These are phyloP conservation scores for Aspergillus vadensis DNA, from an alignment of 2,329 filamentous ascomycete species.

Conservation along the genomic window DNA sequence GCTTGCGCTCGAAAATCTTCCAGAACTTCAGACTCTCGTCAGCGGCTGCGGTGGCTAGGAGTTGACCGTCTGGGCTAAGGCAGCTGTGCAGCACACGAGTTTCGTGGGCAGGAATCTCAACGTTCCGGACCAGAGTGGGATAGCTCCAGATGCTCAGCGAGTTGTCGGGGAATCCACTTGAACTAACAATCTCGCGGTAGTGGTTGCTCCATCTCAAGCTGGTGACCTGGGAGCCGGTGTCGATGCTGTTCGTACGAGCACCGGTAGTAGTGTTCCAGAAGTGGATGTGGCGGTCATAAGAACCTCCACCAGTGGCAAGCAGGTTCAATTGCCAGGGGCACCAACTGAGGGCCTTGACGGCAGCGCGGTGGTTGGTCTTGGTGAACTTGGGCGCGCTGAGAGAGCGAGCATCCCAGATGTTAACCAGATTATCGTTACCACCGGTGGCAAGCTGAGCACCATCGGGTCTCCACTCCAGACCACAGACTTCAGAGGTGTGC, in stretches of 20 bases:
- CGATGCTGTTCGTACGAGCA: constrained; percentile 97
- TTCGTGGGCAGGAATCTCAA: constrained; percentile 97
- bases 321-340: constrained; percentile 99
- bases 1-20: constrained; percentile 99
- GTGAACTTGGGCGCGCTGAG: constrained; percentile 95
- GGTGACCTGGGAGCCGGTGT: constrained; percentile 96
- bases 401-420: constrained; percentile 97
- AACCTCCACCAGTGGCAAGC: constrained; percentile 92
- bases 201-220: constrained; percentile 93
- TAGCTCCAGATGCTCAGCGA: constrained; percentile 99
- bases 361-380: constrained; percentile 99
- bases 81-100: constrained; percentile 95
- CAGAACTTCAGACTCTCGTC: constrained; percentile 99
- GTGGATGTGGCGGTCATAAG: constrained; percentile 96
- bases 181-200: constrained; percentile 97
- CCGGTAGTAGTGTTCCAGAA: constrained; percentile 99
- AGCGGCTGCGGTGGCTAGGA: constrained; percentile 92
- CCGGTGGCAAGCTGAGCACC: constrained; percentile 96
- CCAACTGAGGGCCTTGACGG: constrained; percentile 97
- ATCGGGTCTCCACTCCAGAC: constrained; percentile 95
- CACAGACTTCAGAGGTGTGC: constrained; percentile 96
- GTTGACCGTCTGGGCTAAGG: constrained; percentile 95
- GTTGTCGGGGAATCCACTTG: constrained; percentile 98
- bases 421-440: constrained; percentile 98
- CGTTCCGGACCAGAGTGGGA: constrained; percentile 91